Base-by-base conservation (phyloP, 2,329 filamentous ascomycete genomes). In the Rhexocercosporidium sp. region DNA sequence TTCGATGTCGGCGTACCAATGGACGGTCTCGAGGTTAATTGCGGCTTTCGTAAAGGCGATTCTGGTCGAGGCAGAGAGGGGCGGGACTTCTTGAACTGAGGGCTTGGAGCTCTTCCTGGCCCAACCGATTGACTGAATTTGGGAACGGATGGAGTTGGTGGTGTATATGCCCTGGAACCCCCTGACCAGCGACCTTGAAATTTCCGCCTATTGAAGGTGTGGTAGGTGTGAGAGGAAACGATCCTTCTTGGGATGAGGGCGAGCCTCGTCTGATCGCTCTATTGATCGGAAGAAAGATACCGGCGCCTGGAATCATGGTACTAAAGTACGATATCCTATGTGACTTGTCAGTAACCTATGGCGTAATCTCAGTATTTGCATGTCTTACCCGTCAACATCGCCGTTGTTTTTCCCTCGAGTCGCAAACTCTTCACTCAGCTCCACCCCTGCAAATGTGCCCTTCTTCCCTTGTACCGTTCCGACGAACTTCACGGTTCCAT, bases 91-190 rank as follows among this genome's bases (percentile, higher is more conserved):
- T 92, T 94, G 73, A 90, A 87, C 57, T 87, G 82, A 2, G 94
- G 92, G 75, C 91, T 95, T 27, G 89, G 78, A 31, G 90, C 88
- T 76, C 75, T 73, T 47, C 88, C 87, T 7, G 92, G 92, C 0
- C 94, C 94, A 53, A 97, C 83, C 0, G 94, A 96, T 79, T 96
- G 92, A 77, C 93, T 96, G 81, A 97, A 96, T 76, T 94, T 94
- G 64, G 91, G 86, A 59, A 92, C 73, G 0, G 86, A 86, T 0
- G 90, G 86, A 0, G 86, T 90, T 3, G 90, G 87, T 34, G 91
- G 86, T 25, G 90, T 88, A 76, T 85, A 84, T 75, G 86, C 86
- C 41, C 83, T 86, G 27, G 86, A 84, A 53, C 49, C 20, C 87
- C 68, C 25, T 72, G 70, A 16, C 72, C 68, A n/a, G 68, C 66